A percentile compares a stretch with the other conserved stretches of the same genome.
phyloP scores from a whole-genome alignment of 2,329 filamentous ascomycete genomes.

The Aspergillus fischeri region DNA sequence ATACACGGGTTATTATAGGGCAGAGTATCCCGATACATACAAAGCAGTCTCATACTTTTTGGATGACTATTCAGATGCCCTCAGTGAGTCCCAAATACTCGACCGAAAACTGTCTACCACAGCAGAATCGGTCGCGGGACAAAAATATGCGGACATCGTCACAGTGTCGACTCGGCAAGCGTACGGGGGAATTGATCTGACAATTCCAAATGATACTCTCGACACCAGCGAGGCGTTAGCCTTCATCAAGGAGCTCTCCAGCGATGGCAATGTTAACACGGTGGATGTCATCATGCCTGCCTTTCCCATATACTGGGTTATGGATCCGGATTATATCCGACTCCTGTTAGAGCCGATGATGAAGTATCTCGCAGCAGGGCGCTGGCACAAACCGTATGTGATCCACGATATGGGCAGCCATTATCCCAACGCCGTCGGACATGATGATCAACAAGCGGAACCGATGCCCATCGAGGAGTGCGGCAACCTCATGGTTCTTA shows the following conservation, averaged over 20 bases:
- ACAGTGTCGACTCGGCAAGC: constrained; percentile 40
- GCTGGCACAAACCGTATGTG: constrained; percentile 35
- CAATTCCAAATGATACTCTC: constrained; percentile 32
- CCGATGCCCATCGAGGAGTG: constrained; percentile 42
- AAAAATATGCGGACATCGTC: constrained; percentile 42
- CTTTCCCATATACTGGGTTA: constrained; percentile 42
- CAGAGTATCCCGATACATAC: constrained; percentile 28
- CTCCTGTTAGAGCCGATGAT: constrained; percentile 44
- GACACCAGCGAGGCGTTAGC: constrained; percentile 29
- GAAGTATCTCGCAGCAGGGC: constrained; percentile 38
- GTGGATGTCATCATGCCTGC: constrained; percentile 43
- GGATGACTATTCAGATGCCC: constrained; percentile 37
- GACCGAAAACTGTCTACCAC: constrained; percentile 28
- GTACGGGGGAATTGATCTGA: constrained; percentile 40
- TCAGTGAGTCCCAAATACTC: constrained; percentile 29
- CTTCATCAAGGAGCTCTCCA: constrained; percentile 44
- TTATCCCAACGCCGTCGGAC: constrained; percentile 41
- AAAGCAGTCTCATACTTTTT: constrained; percentile 38
- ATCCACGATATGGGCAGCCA: constrained; percentile 42
- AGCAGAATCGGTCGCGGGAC: constrained; percentile 29
- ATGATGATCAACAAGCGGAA: constrained; percentile 37
- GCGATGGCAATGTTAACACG: constrained; percentile 42
- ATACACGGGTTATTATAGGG: constrained; percentile 40
- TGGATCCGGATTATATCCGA: constrained; percentile 42
- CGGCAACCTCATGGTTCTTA: constrained; percentile 38